Conservation (phyloP, 305 asterid genomes). For the Vinca major region DNA sequence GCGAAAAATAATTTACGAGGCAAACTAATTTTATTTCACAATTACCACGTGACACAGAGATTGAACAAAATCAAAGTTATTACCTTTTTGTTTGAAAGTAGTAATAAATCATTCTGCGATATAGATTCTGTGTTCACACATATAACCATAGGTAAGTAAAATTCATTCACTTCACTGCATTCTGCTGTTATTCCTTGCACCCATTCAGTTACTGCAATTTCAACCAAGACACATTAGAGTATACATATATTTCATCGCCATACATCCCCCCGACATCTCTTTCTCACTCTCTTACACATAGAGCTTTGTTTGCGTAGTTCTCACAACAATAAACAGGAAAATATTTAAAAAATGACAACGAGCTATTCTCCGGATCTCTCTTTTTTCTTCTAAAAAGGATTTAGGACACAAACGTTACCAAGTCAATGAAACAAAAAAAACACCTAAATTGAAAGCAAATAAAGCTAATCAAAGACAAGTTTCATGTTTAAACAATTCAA, state of each 20-base stretch:
- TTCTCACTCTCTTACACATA: neutral
- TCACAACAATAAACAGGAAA: too few relatives aligned
- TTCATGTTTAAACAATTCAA: neutral
- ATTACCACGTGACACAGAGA: neutral
- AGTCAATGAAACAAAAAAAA: too few relatives aligned
- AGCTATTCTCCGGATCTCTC: too few relatives aligned
- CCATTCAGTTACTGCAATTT: constrained; percentile 45
- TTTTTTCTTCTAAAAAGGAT: neutral
- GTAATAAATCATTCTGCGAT: constrained; percentile 65
- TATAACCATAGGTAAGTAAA: constrained; percentile 52
- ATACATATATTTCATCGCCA: neutral
- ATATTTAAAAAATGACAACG: too few relatives aligned
- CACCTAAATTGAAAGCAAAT: too few relatives aligned
- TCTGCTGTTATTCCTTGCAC: constrained; percentile 39
- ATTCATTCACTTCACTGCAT: constrained; percentile 63
- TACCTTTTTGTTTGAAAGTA: constrained; percentile 67
- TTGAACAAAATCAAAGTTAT: constrained; percentile 6
- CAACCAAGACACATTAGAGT: neutral
- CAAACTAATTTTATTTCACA: neutral
- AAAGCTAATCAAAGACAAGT: neutral
- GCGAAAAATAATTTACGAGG: neutral
- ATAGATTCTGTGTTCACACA: constrained; percentile 34
- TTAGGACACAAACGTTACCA: too few relatives aligned
- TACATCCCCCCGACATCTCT: neutral
- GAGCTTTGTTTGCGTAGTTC: too few relatives aligned